These are phyloP conservation scores for Mycena sanguinolenta DNA, from an alignment of 768 basidiomycete species.

Conservation along the genomic window DNA sequence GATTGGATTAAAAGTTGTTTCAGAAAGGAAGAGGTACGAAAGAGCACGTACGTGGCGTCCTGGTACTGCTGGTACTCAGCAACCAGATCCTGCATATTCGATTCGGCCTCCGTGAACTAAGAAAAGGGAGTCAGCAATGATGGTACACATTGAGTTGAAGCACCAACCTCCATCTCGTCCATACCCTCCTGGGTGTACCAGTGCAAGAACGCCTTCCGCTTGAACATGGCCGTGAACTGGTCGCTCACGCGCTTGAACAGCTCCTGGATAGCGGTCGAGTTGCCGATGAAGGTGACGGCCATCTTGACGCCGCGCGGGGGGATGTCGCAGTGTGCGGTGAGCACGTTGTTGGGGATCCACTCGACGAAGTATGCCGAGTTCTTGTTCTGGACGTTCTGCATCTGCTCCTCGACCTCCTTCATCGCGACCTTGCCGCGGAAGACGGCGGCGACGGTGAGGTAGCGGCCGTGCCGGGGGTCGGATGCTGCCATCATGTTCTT, in stretches of 20 bases:
- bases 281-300: constrained; percentile 97
- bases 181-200: constrained; percentile 99
- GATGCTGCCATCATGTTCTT: constrained; percentile 99
- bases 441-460: constrained; percentile 96
- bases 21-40: background rate
- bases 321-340: constrained; percentile 98
- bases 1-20: constrained; percentile 26
- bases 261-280: constrained; percentile 97
- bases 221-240: constrained; percentile 99
- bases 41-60: constrained; percentile 84
- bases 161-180: constrained; percentile 92
- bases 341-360: constrained; percentile 99
- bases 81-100: constrained; percentile 98
- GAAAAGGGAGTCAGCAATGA: background rate
- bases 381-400: constrained; percentile 98
- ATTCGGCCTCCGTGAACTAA: constrained; percentile 97
- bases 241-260: constrained; percentile 99
- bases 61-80: constrained; percentile 98
- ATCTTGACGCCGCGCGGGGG: constrained; percentile 96
- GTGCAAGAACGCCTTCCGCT: constrained; percentile 97
- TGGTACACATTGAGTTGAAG: background rate
- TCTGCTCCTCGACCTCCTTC: constrained; percentile 99
- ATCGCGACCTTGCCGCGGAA: constrained; percentile 99
- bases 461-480: constrained; percentile 96
- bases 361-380: constrained; percentile 99